These are phyloP conservation scores for Diplodia scrobiculata DNA, from an alignment of 2,329 filamentous ascomycete genomes.

Conservation along the genomic window DNA sequence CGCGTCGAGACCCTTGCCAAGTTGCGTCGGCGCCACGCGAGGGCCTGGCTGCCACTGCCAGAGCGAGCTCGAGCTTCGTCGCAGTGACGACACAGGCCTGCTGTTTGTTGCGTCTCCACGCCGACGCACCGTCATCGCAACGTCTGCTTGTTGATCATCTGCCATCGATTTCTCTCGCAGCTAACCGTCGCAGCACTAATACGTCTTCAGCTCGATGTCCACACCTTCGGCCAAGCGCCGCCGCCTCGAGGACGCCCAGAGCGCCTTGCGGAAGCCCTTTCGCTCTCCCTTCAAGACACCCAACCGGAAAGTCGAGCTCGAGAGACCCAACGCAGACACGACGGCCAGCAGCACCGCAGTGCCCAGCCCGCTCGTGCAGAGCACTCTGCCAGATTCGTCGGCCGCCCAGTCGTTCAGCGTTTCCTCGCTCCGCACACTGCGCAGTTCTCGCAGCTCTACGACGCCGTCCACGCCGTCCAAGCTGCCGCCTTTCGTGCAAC, in stretches of 20 bases:
- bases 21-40: not conserved
- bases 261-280: constrained; percentile 69
- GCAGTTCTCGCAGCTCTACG: constrained; percentile 14
- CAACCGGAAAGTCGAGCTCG: constrained; percentile 5
- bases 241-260: constrained; percentile 60
- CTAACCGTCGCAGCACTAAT: constrained; percentile 21
- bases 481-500: constrained; percentile 25
- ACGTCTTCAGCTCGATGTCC: constrained; percentile 43
- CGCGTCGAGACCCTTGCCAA: not conserved
- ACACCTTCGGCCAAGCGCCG: constrained; percentile 63
- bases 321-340: constrained; percentile 8
- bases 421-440: constrained; percentile 36
- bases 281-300: constrained; percentile 65
- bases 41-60: too few relatives aligned
- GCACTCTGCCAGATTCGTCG: constrained; percentile 12
- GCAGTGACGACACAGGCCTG: not conserved
- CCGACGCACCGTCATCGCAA: not conserved
- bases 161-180: constrained; percentile 16
- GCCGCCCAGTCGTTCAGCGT: constrained; percentile 31
- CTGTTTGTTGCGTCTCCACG: not conserved
- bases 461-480: constrained; percentile 31
- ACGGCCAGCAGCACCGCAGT: constrained; percentile 17
- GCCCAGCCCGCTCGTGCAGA: constrained; percentile 20
- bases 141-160: not conserved
- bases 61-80: constrained; percentile 8